Evolutionary conservation across 202 grass and related monocot genomes (phyloP), one percentile per base, ranked within the genome.

Genomic region (Panicum hallii): DNA sequence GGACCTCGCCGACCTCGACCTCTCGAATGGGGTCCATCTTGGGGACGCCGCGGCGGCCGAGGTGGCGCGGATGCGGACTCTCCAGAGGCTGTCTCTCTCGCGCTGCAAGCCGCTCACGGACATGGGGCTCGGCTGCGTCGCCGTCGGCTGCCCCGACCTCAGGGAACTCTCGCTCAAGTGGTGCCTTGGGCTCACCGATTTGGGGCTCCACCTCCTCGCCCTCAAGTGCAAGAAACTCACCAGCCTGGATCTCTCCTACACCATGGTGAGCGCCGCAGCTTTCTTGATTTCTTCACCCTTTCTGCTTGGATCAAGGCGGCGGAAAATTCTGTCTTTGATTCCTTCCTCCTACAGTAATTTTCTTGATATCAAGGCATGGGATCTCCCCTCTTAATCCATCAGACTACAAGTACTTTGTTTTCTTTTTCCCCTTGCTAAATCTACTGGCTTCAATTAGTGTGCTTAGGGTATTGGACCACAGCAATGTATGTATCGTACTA

Each of bases 81-180:
- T 99, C 1, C 84, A 50, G 15, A 65, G 82, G 38, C 72, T 99
- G 0, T 94, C 86, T 7, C 77, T 99, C 19, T 78, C 88, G 48
- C 86, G 91, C 32, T 96, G 93, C 82, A 94, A 86, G 78, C 48
- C 64, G 17, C 12, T 99, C 17, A 96, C 88, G 0, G 96, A 99
- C 79, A 88, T 99, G 76, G 96, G 93, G 5, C 89, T 99, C 66
- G 88, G 90, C 0, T 96, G 91, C 86, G 78, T 99, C 85, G 96
- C 96, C 52, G 90, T 95, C 15, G 93, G 96, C 0, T 99, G 96
- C 68, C 49, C 72, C 0, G 82, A 96, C 64, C 78, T 99, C 10
- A 85, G 85, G 32, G 75, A 88, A 11, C 84, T 99, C 85, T 90
- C 81, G 54, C 91, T 99, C 79, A 99, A 88, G 45, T 93, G 89